Evolutionary conservation across 768 basidiomycete species (phyloP), one percentile per base, ranked within the genome.

Genomic region (Hortiboletus campestris): DNA sequence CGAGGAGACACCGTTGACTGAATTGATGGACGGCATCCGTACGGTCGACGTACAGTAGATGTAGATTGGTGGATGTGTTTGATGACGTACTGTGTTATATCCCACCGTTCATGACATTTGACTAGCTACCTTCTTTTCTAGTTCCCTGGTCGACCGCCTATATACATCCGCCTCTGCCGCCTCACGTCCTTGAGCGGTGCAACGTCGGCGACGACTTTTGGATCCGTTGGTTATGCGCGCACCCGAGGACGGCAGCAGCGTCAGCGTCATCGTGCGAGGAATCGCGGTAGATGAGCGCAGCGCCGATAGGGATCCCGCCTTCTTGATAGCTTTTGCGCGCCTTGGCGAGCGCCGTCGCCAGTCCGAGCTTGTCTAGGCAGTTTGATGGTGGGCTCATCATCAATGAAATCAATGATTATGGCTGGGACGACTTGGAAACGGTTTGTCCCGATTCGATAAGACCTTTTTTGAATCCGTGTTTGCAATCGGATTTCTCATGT

Each of bases 301-400:
- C 79, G 12, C 85, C 84, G 58, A 87, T 86, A 12, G 85, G 84
- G n/a, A 86, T 74, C 0, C 85, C 84, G 1, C 83, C 82, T 56
- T 85, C 78, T 0, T 54, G 62, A 39, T 75, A 75, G 51, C 83
- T 77, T 48, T 76, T 75, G 32, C 65, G 64, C 0, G 82, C 85
- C 58, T 85, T 75, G 4, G 57, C 63, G 46, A 74, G 55, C 5
- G 75, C 75, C 6, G 63, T 65, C 25, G 65, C 55, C 25, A 75
- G 58, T 35, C 74, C 74, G 32, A 74, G 58, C 2, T 49, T 63
- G 56, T 75, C 71, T 32, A 67, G 39, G 38, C 53, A 46, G 17
- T 9, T 38, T 25, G 4, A 4, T 25, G 25, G 25, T 25, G 4
- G 25, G 25, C 4, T 3, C 25, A 25, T 25, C 25, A 25, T 25